A percentile compares a stretch with the other conserved stretches of the same genome.
These are phyloP conservation scores for Rhizopogon rudus DNA, from an alignment of 768 basidiomycete genomes.

Conservation along the genomic window DNA sequence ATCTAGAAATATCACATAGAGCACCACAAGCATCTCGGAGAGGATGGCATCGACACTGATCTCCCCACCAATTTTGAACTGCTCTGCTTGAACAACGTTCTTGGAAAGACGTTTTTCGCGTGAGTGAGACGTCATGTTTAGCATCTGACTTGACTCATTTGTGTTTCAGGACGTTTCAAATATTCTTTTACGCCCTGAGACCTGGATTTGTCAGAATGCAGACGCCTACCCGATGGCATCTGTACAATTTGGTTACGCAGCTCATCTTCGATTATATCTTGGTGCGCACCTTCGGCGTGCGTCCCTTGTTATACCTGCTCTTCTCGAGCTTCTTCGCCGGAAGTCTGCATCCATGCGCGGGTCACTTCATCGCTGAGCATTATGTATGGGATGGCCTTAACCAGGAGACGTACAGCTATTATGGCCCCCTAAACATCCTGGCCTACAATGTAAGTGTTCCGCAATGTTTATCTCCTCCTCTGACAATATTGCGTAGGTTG, in stretches of 20 bases:
- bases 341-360: slow-evolving; percentile 91
- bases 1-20: slow-evolving; percentile 85
- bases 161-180: slow-evolving; percentile 83
- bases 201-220: slow-evolving; percentile 90
- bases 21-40: slow-evolving; percentile 93
- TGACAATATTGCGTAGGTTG: slow-evolving; percentile 52
- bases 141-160: slow-evolving; percentile 5
- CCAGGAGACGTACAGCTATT: slow-evolving; percentile 97
- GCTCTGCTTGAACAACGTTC: slow-evolving; percentile 84
- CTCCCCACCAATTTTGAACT: slow-evolving; percentile 86
- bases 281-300: slow-evolving; percentile 39
- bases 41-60: slow-evolving; percentile 96
- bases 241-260: slow-evolving; percentile 68
- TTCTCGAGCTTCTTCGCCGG: slow-evolving; percentile 95
- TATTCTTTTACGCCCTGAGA: slow-evolving; percentile 95
- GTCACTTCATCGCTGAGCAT: slow-evolving; percentile 97
- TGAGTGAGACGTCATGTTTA: slow-evolving; percentile 33
- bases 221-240: slow-evolving; percentile 77
- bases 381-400: slow-evolving; percentile 89
- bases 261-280: slow-evolving; percentile 70
- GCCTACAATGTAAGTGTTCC: slow-evolving; percentile 82
- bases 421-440: slow-evolving; percentile 83
- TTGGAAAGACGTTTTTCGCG: slow-evolving; percentile 98
- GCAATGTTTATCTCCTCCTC: not conserved
- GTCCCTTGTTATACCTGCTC: slow-evolving; percentile 74